Base-by-base conservation (phyloP, 2,329 filamentous ascomycete species). In the Penicillium psychrosexuale region DNA sequence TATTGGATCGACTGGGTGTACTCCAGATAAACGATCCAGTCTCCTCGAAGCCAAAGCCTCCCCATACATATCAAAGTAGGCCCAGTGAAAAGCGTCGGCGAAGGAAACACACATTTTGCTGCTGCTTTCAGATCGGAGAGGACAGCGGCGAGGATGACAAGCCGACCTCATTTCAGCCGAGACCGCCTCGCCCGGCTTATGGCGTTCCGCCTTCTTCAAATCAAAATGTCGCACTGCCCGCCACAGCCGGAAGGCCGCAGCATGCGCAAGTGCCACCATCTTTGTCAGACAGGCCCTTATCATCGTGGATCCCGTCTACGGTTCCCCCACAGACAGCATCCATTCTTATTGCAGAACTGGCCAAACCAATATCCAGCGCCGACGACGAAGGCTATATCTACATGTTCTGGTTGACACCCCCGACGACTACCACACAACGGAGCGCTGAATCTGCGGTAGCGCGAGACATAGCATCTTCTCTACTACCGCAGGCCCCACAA, bases 341-440 rank as follows among this genome's bases (percentile, higher is more conserved):
- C 0, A 76, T 80, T 5, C 80, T 97, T 3, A 81, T 93, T 56
- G 79, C 87, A 2, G 92, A 97, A 72, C 80, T 97, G 9, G 84
- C 74, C 69, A 94, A 82, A 78, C 91, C 80, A 1, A 83, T 92
- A 43, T 91, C 90, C 0, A 78, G 84, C 22, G 77, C 81, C 51
- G 90, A 94, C 61, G 90, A 95, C 63, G 79, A 88, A 12, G 94
- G 94, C 36, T 99, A 94, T 76, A 97, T 99, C 63, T 99, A 99
- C 80, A 96, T 99, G 73, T 99, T 97, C 80, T 97, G 93, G 91
- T 81, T 97, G 22, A 97, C 91, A 0, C 86, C 91, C 31, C 79
- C 82, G 34, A 81, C 80, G 2, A 75, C 83, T 3, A 46, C 51
- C 19, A 48, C 54, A 24, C 8, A 19, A 13, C 51, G 51, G 22